Percentiles rank a stretch among this genome's conserved stretches.
Evolutionary conservation across 139 green algal genomes (phyloP).

Genomic region (Coccomyxa sp.): DNA sequence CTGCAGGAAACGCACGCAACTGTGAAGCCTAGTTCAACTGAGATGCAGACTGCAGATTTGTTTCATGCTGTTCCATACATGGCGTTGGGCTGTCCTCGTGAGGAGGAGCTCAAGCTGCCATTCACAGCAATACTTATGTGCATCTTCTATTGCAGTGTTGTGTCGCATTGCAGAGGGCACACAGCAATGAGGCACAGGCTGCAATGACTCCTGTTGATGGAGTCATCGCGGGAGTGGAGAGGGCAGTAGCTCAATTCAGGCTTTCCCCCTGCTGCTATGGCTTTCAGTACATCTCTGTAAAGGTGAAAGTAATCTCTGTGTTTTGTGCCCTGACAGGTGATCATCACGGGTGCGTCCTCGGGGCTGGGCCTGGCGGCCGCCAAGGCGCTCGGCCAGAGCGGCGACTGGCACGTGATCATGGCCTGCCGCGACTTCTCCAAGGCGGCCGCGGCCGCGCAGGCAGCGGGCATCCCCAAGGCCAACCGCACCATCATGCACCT

Average conservation of each 20-base stretch:
- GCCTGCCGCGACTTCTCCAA: slow-evolving; percentile 71
- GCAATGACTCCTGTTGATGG: neutral
- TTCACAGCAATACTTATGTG: too few relatives aligned
- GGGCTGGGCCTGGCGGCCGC: slow-evolving; percentile 83
- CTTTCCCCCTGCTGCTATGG: neutral
- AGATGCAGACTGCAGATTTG: neutral
- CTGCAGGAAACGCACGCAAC: neutral
- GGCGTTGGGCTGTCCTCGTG: neutral
- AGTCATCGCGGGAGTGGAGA: neutral
- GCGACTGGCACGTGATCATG: slow-evolving; percentile 90
- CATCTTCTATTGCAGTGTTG: too few relatives aligned
- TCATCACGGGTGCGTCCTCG: slow-evolving; percentile 89
- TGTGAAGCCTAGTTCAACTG: neutral
- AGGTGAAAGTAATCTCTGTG: neutral
- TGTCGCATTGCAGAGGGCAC: too few relatives aligned
- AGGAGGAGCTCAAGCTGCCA: neutral
- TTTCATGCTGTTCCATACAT: neutral
- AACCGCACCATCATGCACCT: slow-evolving; percentile 75
- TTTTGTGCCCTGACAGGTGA: neutral
- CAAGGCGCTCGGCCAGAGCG: slow-evolving; percentile 32
- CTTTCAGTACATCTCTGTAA: neutral
- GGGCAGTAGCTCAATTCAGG: neutral
- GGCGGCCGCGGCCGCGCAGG: slow-evolving; percentile 39
- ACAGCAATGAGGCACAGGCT: too few relatives aligned
- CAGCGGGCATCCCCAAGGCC: slow-evolving; percentile 52